phyloP scores from a whole-genome alignment of 495 filamentous ascomycete genomes.

The Parathielavia hyrcaniae region DNA sequence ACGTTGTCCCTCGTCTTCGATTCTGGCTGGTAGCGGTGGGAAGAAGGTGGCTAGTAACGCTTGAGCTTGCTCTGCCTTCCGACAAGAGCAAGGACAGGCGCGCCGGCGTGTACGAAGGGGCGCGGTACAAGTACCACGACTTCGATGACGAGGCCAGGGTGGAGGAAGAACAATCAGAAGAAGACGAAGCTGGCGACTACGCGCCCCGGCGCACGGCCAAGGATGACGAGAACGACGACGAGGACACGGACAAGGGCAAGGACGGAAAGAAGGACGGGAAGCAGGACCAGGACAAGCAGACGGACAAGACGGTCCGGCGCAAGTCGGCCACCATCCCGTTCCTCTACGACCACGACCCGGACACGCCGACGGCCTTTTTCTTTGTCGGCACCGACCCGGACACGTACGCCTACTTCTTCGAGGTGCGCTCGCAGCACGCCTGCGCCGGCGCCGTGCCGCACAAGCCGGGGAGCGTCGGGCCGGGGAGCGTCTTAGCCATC shows the following conservation, averaged over 20 bases:
- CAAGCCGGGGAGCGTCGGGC: conserved; percentile 64
- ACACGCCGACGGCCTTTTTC: conserved; percentile 53
- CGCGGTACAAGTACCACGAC: conserved; percentile 34
- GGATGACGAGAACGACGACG: conserved; percentile 35
- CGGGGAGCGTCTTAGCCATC: conserved; percentile 84
- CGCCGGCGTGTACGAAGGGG: conserved; percentile 31
- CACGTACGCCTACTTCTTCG: conserved; percentile 94
- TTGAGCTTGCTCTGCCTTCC: too few relatives aligned
- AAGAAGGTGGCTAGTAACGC: too few relatives aligned
- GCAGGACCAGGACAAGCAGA: conserved; percentile 33
- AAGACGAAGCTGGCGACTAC: neutral
- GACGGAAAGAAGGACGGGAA: conserved; percentile 33
- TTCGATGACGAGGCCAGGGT: conserved; percentile 40
- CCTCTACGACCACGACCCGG: conserved; percentile 77
- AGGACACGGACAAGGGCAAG: conserved; percentile 36
- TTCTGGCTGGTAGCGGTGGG: too few relatives aligned
- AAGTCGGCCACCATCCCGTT: conserved; percentile 91
- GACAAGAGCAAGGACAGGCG: conserved; percentile 27
- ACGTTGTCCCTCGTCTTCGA: too few relatives aligned
- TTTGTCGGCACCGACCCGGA: conserved; percentile 81
- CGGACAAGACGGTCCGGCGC: conserved; percentile 45
- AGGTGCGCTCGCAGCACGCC: conserved; percentile 78
- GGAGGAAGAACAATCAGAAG: neutral
- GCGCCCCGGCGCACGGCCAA: conserved; percentile 8
- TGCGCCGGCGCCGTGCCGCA: conserved; percentile 61